Base-by-base conservation (phyloP, 202 grass and related monocot genomes). In the Setaria viridis region DNA sequence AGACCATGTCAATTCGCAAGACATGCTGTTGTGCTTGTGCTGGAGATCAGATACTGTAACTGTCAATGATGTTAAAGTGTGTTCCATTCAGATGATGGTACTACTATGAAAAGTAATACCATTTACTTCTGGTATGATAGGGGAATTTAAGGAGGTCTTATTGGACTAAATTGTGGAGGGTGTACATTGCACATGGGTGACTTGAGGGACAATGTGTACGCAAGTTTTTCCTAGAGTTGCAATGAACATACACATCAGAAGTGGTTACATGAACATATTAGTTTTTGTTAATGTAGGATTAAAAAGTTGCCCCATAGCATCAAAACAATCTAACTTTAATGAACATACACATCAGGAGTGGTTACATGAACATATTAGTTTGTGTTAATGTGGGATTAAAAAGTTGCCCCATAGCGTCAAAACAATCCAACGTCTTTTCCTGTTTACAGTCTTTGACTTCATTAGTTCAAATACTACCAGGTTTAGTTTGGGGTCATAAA, bases 401-500 rank as follows among this genome's bases (percentile, higher is more conserved):
- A 86, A 54, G 6, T 12, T 53, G 20, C 13, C 1, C 1, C 12
- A 30, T 43, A 42, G 34, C 72, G 34, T 54, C 56, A 66, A 66
- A 75, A 48, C 55, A 29, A 66, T 72, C 3, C 34, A 74, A 62
- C 25, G 80, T 11, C 16, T 9, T 37, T 21, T 55, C n/a, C 12
- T 60, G 4, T 63, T 77, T 63, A 20, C 21, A 21, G 32, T 68
- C 74, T 51, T 35, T 59, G 1, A 73, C n/a, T 50, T 57, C 35
- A 56, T 37, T 63, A 63, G 4, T 71, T 33, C 54, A 46, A 78
- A 37, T 6, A 30, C 20, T 79, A 63, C 14, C 46, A 59, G 12
- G 16, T 25, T 9, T 82, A 62, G 51, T 70, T 70, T 30, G 21
- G 55, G 46, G 33, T 29, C 11, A 29, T 80, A 47, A 67, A 87